These are phyloP conservation scores for Crithidia fasciculata DNA, from an alignment of 208 protist genomes.

Conservation along the genomic window DNA sequence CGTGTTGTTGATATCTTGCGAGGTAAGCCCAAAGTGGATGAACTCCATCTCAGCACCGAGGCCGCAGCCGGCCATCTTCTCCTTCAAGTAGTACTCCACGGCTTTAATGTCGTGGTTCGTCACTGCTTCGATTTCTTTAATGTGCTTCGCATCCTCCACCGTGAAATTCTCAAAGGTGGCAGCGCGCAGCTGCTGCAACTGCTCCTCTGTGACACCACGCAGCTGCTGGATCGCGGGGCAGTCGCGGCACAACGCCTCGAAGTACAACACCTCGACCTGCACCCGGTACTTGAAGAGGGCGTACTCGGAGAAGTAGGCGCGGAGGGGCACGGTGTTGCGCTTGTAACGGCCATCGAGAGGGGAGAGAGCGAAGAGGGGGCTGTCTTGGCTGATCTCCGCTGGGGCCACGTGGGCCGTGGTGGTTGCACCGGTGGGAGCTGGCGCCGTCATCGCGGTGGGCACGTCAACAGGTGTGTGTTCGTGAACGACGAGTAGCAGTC, in stretches of 20 bases:
- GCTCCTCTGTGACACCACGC: constrained; percentile 48
- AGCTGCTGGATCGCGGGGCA: constrained; percentile 66
- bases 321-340: constrained; percentile 55
- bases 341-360: constrained; percentile 96
- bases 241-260: constrained; percentile 77
- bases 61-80: constrained; percentile 78
- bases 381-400: constrained; percentile 45
- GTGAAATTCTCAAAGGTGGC: constrained; percentile 80
- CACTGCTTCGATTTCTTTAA: constrained; percentile 93
- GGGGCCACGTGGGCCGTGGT: constrained; percentile 32
- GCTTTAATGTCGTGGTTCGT: constrained; percentile 98
- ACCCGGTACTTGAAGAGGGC: constrained; percentile 93
- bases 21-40: constrained; percentile 97
- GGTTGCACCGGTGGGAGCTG: neutral
- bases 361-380: constrained; percentile 87
- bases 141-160: constrained; percentile 73
- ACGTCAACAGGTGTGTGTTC: too few species aligned
- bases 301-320: constrained; percentile 93
- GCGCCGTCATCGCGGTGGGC: neutral
- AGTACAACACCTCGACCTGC: constrained; percentile 93
- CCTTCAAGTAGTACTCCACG: constrained; percentile 96
- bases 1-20: constrained; percentile 98
- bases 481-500: too few species aligned
- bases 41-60: constrained; percentile 88
- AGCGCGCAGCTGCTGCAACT: constrained; percentile 56